These are phyloP conservation scores for Teunomyces stri DNA, from an alignment of 805 yeast species.

Conservation along the genomic window DNA sequence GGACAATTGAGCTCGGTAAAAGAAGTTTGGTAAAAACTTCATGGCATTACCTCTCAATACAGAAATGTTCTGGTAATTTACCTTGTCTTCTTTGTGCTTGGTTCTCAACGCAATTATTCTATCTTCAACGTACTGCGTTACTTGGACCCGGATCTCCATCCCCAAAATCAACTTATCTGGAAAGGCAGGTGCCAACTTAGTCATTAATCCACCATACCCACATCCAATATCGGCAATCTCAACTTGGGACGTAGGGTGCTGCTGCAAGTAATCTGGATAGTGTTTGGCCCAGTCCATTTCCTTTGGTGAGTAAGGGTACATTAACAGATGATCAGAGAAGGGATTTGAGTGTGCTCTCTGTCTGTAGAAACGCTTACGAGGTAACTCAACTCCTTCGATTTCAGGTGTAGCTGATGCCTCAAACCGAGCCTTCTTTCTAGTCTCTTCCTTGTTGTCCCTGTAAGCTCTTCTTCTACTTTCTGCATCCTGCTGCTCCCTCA, in stretches of 20 bases:
- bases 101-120: slow-evolving; percentile 85
- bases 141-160: slow-evolving; percentile 97
- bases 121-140: slow-evolving; percentile 95
- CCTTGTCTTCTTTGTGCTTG: slow-evolving; percentile 35
- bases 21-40: slow-evolving; percentile 96
- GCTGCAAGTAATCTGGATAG: slow-evolving; percentile 59
- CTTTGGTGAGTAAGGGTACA: slow-evolving; percentile 78
- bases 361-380: slow-evolving; percentile 83
- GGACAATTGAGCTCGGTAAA: slow-evolving; percentile 72
- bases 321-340: slow-evolving; percentile 89
- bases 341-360: slow-evolving; percentile 98
- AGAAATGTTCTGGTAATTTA: slow-evolving; percentile 73
- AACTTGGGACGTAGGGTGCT: slow-evolving; percentile 48
- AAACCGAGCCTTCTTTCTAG: slow-evolving; percentile 44
- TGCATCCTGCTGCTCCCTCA: slow-evolving; percentile 22
- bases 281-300: slow-evolving; percentile 83
- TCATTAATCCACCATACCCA: slow-evolving; percentile 91
- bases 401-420: slow-evolving; percentile 27
- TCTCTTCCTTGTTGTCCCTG: slow-evolving; percentile 45
- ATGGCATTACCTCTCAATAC: slow-evolving; percentile 94
- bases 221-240: slow-evolving; percentile 96
- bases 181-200: slow-evolving; percentile 73
- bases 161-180: slow-evolving; percentile 79
- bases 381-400: slow-evolving; percentile 49
- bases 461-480: slow-evolving; percentile 48